These are phyloP conservation scores for Schwanniomyces polymorphus DNA, from an alignment of 805 yeast genomes.

Conservation along the genomic window DNA sequence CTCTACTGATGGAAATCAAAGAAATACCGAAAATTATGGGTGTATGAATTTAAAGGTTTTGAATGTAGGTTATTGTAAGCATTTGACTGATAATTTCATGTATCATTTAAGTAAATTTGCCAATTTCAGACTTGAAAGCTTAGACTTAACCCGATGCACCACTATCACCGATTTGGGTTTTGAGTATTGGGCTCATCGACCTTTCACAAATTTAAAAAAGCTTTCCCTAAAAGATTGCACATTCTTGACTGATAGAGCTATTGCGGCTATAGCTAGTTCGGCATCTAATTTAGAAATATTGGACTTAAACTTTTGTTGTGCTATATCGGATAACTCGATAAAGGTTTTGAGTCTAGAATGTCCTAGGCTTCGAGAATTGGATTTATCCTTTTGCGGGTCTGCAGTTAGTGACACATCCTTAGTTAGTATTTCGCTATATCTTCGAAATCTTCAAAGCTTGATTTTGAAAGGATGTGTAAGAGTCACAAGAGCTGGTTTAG, in stretches of 20 bases:
- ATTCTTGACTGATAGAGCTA: conserved; percentile 64
- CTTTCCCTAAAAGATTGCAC: conserved; percentile 72
- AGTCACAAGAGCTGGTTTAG: conserved; percentile 77
- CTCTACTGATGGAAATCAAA: conserved; percentile 18
- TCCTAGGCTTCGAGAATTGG: conserved; percentile 50
- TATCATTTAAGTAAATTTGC: conserved; percentile 60
- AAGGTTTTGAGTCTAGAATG: conserved; percentile 71
- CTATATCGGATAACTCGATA: conserved; percentile 65
- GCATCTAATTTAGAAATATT: conserved; percentile 57
- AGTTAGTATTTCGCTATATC: conserved; percentile 55
- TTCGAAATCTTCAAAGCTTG: conserved; percentile 49
- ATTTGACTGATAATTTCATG: conserved; percentile 69
- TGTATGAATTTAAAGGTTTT: conserved; percentile 57
- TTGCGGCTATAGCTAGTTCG: conserved; percentile 59
- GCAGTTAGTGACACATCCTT: conserved; percentile 76
- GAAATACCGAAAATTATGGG: conserved; percentile 32
- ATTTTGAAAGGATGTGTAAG: conserved; percentile 69
- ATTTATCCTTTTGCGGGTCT: conserved; percentile 73
- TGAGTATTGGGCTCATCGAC: conserved; percentile 58
- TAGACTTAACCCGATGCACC: conserved; percentile 74
- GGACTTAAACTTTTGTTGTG: conserved; percentile 74
- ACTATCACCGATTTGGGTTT: conserved; percentile 77
- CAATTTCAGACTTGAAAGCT: conserved; percentile 49
- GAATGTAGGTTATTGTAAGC: conserved; percentile 73
- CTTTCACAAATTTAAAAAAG: conserved; percentile 52